Evolutionary conservation across 2,329 filamentous ascomycete genomes (phyloP), one percentile per base, ranked within the genome.

Genomic region (Fusarium torreyae): DNA sequence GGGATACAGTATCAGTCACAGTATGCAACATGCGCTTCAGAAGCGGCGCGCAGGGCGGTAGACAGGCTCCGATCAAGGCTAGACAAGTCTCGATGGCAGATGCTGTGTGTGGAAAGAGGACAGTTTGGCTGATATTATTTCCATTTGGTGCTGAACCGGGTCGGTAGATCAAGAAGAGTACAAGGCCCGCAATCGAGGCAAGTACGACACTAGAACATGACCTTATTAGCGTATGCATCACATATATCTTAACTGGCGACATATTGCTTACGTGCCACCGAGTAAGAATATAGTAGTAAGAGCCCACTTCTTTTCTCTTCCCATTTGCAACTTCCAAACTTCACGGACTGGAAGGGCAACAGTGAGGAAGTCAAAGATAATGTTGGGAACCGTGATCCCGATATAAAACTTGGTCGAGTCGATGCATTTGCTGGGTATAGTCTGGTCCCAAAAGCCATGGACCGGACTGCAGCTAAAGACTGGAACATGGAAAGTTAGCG

Each of bases 11-110:
- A 2, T 40, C 43, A 3, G 34, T 33, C 6, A 52, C 18, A 7
- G 22, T n/a, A 20, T 39, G 24, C 2, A 61, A 14, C 14, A 81
- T 4, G 54, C 71, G 18, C 22, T 51, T 54, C 15, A 65, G 6
- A 2, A 61, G 24, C 5, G 61, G 61, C 3, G 61, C 51, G 10
- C 61, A 65, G 4, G 57, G 51, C 4, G 61, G 61, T 2, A 65
- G 45, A 5, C 57, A 65, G 15, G 61, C 51, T 33, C 26, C 61
- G 14, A 65, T 56, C 2, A 65, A 61, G 3, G 57, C 57, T 4
- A 65, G 42, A 20, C 61, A 65, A 24, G 73, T 68, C 28, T 73
- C 68, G 36, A 70, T 65, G n/a, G 74, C 71, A 2, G 74, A 63
- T 5, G 54, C 61, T 7, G 52, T 17, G n/a, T 64, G 51, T 3